Base-by-base conservation (phyloP, 805 yeast genomes). In the Ogataea ganodermae region DNA sequence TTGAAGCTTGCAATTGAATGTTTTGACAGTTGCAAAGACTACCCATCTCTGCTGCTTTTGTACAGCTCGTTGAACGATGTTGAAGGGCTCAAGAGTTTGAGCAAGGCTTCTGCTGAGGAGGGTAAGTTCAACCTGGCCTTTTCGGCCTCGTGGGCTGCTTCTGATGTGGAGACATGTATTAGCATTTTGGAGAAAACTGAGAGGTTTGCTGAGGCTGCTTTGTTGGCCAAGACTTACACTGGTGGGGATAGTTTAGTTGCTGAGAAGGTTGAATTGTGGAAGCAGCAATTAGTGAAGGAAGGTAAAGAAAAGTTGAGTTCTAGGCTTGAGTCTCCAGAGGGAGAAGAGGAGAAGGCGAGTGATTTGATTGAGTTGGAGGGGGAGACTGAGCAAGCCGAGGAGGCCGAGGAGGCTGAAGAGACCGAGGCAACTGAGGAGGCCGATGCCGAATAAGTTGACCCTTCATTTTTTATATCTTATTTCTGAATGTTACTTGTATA, bases 71-170 rank as follows among this genome's bases (percentile, higher is more conserved):
- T 91, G 41, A 91, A 89, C 63, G 76, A 89, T 66, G 73, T 72
- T 57, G 69, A 67, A 8, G 85, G 81, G 32, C 77, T 94, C 52
- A 65, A 70, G 17, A 70, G 73, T 46, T 75, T 92, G 31, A 96
- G 94, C 5, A 72, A 74, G 46, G 68, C 71, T 39, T 91, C 96
- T 41, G 81, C 78, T 57, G 70, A 65, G n/a, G 76, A 72, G 37
- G 97, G 97, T 41, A 85, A 85, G 64, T 88, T 82, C 68, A 94
- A 94, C 66, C 73, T 91, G 48, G 96, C 98, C 21, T 94, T 90
- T 74, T 89, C 88, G 63, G 86, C 96, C 10, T 82, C 83, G 66
- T 94, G 98, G 98, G 73, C 83, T 45, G 79, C 84, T 26, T 92
- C 96, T 32, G 86, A 89, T 62, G 73, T 81, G 31, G 69, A 71